phyloP scores from a whole-genome alignment of 2,329 filamentous ascomycete species.

The Atkinsonella texensis region DNA sequence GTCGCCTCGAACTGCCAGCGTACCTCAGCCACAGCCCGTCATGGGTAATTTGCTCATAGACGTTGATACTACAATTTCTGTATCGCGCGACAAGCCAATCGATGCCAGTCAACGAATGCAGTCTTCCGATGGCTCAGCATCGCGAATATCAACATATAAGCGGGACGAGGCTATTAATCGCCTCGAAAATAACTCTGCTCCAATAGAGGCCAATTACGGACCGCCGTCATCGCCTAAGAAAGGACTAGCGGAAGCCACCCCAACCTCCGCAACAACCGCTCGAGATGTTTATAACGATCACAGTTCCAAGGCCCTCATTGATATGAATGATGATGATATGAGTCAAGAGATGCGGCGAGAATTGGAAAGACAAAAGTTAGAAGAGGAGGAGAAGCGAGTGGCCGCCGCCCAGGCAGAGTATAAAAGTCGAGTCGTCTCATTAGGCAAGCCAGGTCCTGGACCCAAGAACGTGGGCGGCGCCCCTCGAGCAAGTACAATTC shows the following conservation, averaged over 20 bases:
- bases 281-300: slow-evolving; percentile 14
- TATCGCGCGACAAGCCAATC: slow-evolving; percentile 33
- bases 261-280: not conserved
- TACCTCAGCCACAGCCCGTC: not conserved
- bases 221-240: slow-evolving; percentile 17
- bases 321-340: slow-evolving; percentile 57
- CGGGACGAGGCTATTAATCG: slow-evolving; percentile 91
- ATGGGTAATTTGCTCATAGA: slow-evolving; percentile 58
- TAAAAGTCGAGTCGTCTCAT: slow-evolving; percentile 49
- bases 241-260: not conserved
- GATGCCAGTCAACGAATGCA: slow-evolving; percentile 56
- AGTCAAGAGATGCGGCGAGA: slow-evolving; percentile 84
- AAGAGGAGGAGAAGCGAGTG: slow-evolving; percentile 82
- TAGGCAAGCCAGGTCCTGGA: slow-evolving; percentile 26
- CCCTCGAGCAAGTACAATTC: slow-evolving; percentile 60
- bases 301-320: slow-evolving; percentile 50
- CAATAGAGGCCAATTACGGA: slow-evolving; percentile 15
- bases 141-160: slow-evolving; percentile 76
- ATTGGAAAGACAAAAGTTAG: slow-evolving; percentile 67
- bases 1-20: not conserved
- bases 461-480: slow-evolving; percentile 46
- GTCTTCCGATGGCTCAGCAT: slow-evolving; percentile 57
- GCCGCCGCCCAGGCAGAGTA: slow-evolving; percentile 85
- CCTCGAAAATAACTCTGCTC: slow-evolving; percentile 53
- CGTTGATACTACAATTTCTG: slow-evolving; percentile 53